Evolutionary conservation across 2,329 filamentous ascomycete genomes (phyloP).

Genomic region (Raffaelea ambrosiae): DNA sequence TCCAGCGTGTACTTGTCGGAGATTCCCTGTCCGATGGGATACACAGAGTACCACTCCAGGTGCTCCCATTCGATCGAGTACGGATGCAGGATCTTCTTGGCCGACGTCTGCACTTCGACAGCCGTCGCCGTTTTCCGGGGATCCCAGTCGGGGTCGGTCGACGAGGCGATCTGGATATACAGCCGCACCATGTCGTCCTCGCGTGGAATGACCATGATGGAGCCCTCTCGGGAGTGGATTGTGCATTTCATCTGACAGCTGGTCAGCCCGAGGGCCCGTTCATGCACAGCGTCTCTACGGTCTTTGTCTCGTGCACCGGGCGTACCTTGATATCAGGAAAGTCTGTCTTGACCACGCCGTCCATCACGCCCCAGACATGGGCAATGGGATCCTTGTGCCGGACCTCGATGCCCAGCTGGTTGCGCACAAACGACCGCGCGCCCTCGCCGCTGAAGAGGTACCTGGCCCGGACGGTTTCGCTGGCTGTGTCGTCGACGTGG

Average conservation of each 20-base stretch:
- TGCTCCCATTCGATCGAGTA: constrained; percentile 60
- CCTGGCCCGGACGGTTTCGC: constrained; percentile 60
- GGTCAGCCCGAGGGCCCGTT: constrained; percentile 13
- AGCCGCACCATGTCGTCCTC: constrained; percentile 61
- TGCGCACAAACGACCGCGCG: constrained; percentile 56
- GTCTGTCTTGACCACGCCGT: constrained; percentile 62
- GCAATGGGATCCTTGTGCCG: constrained; percentile 62
- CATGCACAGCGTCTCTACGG: no score
- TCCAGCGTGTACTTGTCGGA: constrained; percentile 59
- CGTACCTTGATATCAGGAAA: constrained; percentile 65
- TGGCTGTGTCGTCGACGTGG: constrained; percentile 62
- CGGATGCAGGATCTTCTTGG: constrained; percentile 56
- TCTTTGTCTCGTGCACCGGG: no score
- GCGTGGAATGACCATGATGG: constrained; percentile 72
- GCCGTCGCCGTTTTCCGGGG: constrained; percentile 55
- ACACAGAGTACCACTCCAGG: constrained; percentile 68
- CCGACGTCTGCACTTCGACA: constrained; percentile 54
- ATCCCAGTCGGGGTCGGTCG: constrained; percentile 51
- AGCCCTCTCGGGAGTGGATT: constrained; percentile 65
- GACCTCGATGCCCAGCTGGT: constrained; percentile 61
- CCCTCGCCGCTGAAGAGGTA: constrained; percentile 67
- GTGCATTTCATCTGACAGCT: constrained; percentile 64
- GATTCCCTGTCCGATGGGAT: constrained; percentile 68
- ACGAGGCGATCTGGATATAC: constrained; percentile 59
- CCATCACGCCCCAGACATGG: constrained; percentile 70